Conservation (phyloP, 2,329 filamentous ascomycete species). For the Cercospora brassicicola region DNA sequence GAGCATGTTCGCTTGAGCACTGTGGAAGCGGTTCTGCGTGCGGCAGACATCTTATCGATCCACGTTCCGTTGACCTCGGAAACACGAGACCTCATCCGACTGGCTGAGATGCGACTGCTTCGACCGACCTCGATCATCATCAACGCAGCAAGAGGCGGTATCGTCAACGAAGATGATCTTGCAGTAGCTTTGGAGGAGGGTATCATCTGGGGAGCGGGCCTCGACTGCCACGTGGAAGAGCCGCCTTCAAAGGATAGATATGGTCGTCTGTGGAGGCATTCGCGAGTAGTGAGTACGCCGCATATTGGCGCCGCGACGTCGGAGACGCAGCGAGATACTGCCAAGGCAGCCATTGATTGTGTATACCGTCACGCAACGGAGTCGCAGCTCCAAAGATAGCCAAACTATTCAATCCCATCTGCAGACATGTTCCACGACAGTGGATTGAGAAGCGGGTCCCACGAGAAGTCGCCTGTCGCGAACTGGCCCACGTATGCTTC, state of each 20-base stretch:
- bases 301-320: constrained; percentile 51
- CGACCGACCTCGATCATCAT: constrained; percentile 35
- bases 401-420: neutral
- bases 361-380: constrained; percentile 1
- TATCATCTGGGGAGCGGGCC: constrained; percentile 35
- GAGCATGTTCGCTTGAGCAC: constrained; percentile 31
- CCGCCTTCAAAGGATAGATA: constrained; percentile 35
- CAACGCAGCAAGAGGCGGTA: constrained; percentile 38
- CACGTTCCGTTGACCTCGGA: constrained; percentile 36
- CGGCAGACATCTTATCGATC: constrained; percentile 39
- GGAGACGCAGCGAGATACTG: constrained; percentile 41
- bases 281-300: constrained; percentile 43
- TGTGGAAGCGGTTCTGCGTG: constrained; percentile 33
- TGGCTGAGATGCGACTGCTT: constrained; percentile 32
- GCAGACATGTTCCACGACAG: constrained; percentile 4
- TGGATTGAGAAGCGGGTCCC: constrained; percentile 10
- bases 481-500: constrained; percentile 17
- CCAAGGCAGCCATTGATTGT: constrained; percentile 40
- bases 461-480: constrained; percentile 12
- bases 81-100: constrained; percentile 38
- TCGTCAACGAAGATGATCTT: constrained; percentile 37
- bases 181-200: constrained; percentile 29
- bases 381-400: neutral
- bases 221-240: constrained; percentile 36
- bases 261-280: constrained; percentile 28